Evolutionary conservation across 1,284 basidiomycete genomes (phyloP), one percentile per base, ranked within the genome.

Genomic region (Flammula alnicola): DNA sequence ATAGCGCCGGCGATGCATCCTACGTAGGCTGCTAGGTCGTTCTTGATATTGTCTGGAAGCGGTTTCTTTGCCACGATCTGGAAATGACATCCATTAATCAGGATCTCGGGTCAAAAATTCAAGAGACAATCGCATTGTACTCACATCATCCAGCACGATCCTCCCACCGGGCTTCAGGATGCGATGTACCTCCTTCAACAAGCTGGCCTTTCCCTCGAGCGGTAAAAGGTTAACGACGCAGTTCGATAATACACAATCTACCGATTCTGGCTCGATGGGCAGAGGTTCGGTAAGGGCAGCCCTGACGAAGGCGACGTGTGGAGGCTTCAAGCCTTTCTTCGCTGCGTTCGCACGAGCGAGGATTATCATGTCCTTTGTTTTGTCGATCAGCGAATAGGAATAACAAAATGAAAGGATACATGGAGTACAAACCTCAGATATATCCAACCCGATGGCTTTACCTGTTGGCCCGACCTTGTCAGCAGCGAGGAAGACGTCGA

Each of bases 211-310:
- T 3, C 70, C 74, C 12, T 62, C 58, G 1, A 51, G 52, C 0
- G 77, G 75, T 3, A 81, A 52, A 3, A 80, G 63, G 59, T 81
- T 80, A 58, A 82, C 66, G 4, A 80, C 78, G 45, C 79, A 81
- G 59, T 81, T 83, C 11, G 78, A 80, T 7, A 81, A 58, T 14
- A 84, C 65, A 50, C 77, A 80, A 52, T 83, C 77, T 12, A 80
- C 70, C 0, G 76, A 70, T 42, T 66, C 57, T 11, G 75, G 72
- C 31, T 66, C 61, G 38, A 82, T 71, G 1, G 80, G 81, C 1
- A 82, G 61, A 9, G 69, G 58, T 27, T 75, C 72, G 0, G 71
- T 70, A 19, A 78, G 57, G 5, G 63, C 57, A 0, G 73, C 65
- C 27, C 76, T 66, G 3, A 79, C 67, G 52, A 83, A 81, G 0